Percentiles rank a stretch among this genome's conserved stretches.
These are phyloP conservation scores for Ramichloridium luteum DNA, from an alignment of 2,329 filamentous ascomycete species.

Conservation along the genomic window DNA sequence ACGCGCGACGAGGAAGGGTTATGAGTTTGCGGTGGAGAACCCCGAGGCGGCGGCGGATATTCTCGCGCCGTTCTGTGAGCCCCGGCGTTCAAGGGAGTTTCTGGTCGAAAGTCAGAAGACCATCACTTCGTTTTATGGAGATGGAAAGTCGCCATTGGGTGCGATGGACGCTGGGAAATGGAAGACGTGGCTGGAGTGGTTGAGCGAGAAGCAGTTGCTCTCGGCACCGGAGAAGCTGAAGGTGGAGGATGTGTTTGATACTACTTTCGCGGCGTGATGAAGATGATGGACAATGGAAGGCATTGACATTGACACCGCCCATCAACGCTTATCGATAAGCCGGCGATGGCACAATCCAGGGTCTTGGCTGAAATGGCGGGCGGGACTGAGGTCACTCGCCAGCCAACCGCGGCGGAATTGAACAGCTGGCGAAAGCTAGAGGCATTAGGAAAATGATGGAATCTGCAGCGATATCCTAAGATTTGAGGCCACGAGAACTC, in stretches of 20 bases:
- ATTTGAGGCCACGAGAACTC: no score
- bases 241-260: constrained; percentile 10
- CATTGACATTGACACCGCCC: no score
- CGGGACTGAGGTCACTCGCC: no score
- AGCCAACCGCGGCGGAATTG: no score
- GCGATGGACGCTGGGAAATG: constrained; percentile 10
- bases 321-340: no score
- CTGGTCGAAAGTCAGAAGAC: constrained; percentile 18
- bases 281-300: no score
- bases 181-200: constrained; percentile 9
- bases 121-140: constrained; percentile 21
- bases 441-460: no score
- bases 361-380: no score
- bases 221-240: constrained; percentile 4
- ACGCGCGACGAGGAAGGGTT: constrained; percentile 19
- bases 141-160: constrained; percentile 9
- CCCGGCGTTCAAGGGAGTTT: constrained; percentile 16
- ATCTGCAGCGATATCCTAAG: no score
- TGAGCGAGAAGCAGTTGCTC: constrained; percentile 6
- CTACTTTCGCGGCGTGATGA: constrained; percentile 7
- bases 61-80: constrained; percentile 10
- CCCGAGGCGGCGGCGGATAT: constrained; percentile 11
- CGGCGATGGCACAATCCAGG: no score
- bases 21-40: constrained; percentile 15
- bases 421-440: no score